Conservation (phyloP, 2,329 filamentous ascomycete species). For the Aureobasidium namibiae region DNA sequence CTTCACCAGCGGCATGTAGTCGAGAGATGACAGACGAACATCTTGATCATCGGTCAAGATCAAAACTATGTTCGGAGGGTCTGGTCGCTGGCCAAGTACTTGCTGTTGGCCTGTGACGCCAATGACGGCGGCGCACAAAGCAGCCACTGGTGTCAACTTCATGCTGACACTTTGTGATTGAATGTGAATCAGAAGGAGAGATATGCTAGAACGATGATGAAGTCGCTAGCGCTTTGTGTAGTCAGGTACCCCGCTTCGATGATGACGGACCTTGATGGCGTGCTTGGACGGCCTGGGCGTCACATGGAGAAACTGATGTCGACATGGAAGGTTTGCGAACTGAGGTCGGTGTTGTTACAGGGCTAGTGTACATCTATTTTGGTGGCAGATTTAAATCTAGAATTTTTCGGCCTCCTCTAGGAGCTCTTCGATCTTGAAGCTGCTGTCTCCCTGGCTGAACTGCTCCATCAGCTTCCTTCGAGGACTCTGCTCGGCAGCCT, state of each 20-base stretch:
- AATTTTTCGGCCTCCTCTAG: slow-evolving; percentile 85
- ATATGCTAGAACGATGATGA: not conserved
- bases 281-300: not conserved
- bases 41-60: slow-evolving; percentile 64
- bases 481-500: slow-evolving; percentile 48
- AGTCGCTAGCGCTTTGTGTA: not conserved
- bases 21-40: slow-evolving; percentile 50
- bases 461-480: slow-evolving; percentile 67
- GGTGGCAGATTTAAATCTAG: not conserved
- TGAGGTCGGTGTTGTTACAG: not conserved
- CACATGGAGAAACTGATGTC: not conserved
- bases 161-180: not conserved
- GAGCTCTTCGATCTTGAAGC: slow-evolving; percentile 76
- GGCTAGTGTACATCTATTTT: slow-evolving; percentile 1
- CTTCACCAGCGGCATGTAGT: slow-evolving; percentile 51
- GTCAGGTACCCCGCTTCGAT: not conserved
- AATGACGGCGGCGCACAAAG: not conserved
- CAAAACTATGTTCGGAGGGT: slow-evolving; percentile 52
- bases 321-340: not conserved
- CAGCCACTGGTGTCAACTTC: not conserved
- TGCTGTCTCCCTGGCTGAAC: slow-evolving; percentile 70
- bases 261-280: not conserved
- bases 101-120: not conserved
- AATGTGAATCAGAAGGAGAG: not conserved
- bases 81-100: not conserved